phyloP scores from a whole-genome alignment of 2,329 filamentous ascomycete genomes.

The Clarireedia monteithiana region DNA sequence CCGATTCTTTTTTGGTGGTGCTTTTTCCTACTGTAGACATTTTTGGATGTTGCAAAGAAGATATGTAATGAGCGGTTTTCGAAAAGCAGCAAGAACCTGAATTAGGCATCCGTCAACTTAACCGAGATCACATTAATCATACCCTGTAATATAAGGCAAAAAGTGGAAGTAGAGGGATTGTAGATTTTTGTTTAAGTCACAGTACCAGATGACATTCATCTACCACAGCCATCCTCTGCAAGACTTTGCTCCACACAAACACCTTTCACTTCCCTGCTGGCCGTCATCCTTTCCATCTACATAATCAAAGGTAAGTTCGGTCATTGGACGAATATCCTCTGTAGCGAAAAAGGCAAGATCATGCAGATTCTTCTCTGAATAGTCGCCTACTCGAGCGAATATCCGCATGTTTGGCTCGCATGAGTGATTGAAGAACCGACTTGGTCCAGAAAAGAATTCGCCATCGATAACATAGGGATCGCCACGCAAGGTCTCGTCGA shows the following conservation, averaged over 20 bases:
- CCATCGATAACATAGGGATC: conserved; percentile 58
- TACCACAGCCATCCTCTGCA: conserved; percentile 67
- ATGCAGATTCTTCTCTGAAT: conserved; percentile 66
- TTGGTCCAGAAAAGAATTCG: conserved; percentile 70
- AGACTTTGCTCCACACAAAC: conserved; percentile 55
- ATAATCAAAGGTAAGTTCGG: conserved; percentile 77
- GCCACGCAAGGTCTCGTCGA: conserved; percentile 47
- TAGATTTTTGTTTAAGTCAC: background rate
- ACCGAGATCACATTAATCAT: too few relatives aligned
- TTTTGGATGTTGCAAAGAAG: too few relatives aligned
- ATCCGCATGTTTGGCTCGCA: conserved; percentile 74
- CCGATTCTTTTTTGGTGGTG: too few relatives aligned
- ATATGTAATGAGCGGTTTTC: too few relatives aligned
- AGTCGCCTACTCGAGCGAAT: conserved; percentile 71
- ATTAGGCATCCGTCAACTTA: too few relatives aligned
- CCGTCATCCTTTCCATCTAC: conserved; percentile 52
- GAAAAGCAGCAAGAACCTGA: too few relatives aligned
- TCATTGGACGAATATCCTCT: conserved; percentile 52
- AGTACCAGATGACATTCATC: background rate
- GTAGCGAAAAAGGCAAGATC: conserved; percentile 71
- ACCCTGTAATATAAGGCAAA: too few relatives aligned
- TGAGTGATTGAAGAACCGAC: conserved; percentile 76
- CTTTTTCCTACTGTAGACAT: too few relatives aligned
- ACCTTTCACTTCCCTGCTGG: conserved; percentile 35
- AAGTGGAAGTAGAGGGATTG: too few relatives aligned